Evolutionary conservation across 352 stramenopile species (phyloP).

Genomic region (Globisporangium parvum): DNA sequence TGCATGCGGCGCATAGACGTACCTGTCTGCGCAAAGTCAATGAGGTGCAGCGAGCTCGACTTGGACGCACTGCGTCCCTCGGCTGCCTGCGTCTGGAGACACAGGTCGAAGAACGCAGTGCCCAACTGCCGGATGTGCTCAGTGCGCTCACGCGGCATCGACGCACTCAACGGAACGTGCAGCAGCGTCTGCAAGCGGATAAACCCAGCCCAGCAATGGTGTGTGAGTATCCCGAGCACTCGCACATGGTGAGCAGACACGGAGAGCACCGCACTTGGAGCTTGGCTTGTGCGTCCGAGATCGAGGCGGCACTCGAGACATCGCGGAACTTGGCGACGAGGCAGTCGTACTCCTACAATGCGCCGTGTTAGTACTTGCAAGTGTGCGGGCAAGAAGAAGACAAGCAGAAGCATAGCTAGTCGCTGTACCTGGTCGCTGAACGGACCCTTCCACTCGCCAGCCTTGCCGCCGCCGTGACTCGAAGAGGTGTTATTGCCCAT

Average conservation of each 20-base stretch:
- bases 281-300: conserved; percentile 19
- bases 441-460: conserved; percentile 62
- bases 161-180: conserved; percentile 24
- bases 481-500: conserved; percentile 33
- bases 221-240: too few relatives aligned
- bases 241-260: too few relatives aligned
- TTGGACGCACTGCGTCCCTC: conserved; percentile 8
- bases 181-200: conserved; percentile 27
- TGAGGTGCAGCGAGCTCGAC: conserved; percentile 23
- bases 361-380: not conserved
- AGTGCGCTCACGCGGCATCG: conserved; percentile 23
- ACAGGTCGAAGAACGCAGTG: conserved; percentile 45
- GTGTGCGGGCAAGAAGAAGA: not conserved
- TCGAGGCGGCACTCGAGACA: conserved; percentile 17
- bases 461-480: conserved; percentile 5
- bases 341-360: conserved; percentile 57
- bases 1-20: not conserved
- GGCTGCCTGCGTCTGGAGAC: conserved; percentile 26
- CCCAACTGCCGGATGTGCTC: conserved; percentile 23
- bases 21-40: conserved; percentile 70
- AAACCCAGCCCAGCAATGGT: not conserved
- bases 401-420: not conserved
- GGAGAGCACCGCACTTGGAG: conserved; percentile 32
- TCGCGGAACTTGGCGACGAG: conserved; percentile 43
- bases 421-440: conserved; percentile 67